Evolutionary conservation across 2,329 filamentous ascomycete species (phyloP).

Genomic region (Dendrostoma leiphaemia): DNA sequence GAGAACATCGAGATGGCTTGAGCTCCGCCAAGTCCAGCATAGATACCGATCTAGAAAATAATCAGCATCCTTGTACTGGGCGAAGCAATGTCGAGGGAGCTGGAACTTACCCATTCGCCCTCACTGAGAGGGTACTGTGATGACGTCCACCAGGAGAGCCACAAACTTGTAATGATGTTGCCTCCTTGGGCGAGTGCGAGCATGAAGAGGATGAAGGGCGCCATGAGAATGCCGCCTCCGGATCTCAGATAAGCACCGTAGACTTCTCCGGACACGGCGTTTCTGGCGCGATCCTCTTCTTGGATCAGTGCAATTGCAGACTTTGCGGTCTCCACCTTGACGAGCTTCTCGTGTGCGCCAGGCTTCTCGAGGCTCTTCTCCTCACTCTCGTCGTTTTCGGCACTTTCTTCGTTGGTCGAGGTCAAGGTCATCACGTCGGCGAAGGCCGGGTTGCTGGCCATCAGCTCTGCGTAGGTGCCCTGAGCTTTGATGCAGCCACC

Average conservation of each 20-base stretch:
- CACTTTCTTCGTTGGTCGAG: constrained; percentile 65
- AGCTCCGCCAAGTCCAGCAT: constrained; percentile 66
- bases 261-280: constrained; percentile 76
- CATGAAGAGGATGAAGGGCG: constrained; percentile 59
- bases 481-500: constrained; percentile 60
- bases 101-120: constrained; percentile 36
- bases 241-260: constrained; percentile 76
- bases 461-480: constrained; percentile 64
- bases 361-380: constrained; percentile 32
- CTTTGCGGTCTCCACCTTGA: constrained; percentile 55
- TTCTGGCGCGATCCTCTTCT: constrained; percentile 64
- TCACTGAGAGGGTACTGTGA: constrained; percentile 66
- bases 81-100: not conserved
- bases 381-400: constrained; percentile 48
- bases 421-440: constrained; percentile 82
- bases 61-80: too few species aligned
- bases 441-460: constrained; percentile 66
- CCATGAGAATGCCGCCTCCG: constrained; percentile 69
- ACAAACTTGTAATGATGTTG: constrained; percentile 85
- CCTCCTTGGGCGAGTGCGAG: constrained; percentile 74
- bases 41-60: constrained; percentile 65
- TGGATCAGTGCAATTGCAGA: constrained; percentile 64
- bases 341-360: constrained; percentile 33
- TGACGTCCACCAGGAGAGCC: constrained; percentile 93
- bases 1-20: constrained; percentile 76